Base-by-base conservation (phyloP, 495 filamentous ascomycete species). In the Hypoxylon lenormandii region DNA sequence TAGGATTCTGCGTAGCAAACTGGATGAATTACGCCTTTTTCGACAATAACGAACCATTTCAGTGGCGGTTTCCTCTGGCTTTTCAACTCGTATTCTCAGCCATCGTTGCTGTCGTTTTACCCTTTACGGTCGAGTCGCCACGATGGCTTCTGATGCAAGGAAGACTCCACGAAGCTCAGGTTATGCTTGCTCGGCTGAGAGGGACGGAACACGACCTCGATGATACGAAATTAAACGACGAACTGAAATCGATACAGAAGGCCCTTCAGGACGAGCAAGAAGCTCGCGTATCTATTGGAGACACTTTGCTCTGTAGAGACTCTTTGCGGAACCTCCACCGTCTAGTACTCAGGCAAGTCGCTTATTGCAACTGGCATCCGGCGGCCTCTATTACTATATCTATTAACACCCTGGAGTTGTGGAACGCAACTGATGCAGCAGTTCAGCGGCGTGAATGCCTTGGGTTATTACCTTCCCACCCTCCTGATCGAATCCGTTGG, bases 51-150 rank as follows among this genome's bases (percentile, higher is more conserved):
- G 72, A 69, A 0, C 19, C 69, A 26, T 60, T 74, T n/a, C 72
- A 76, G 63, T 81, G 78, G 79, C 71, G 79, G 10, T 79, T 80
- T 53, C 80, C 78, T 7, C 52, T 81, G 5, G 77, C 72, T 0
- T 79, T 81, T 49, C 74, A 79, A 69, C 69, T 81, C 5, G 60
- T 81, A 15, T 80, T 71, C 46, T 52, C 71, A 22, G 45, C 77
- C 0, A 64, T 80, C 50, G 74, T 80, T 18, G 49, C 70, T 12
- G 18, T 28, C 15, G 58, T 65, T 45, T 38, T 72, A 11, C 54
- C 63, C 6, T 58, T 72, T 22, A 69, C 77, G 0, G 70, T 76
- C 23, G 76, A 80, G 15, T 76, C 76, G 3, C 74, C 75, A 0
- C 70, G 74, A 21, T 77, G 69, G 73, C 69, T 72, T 13, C 18